Evolutionary conservation across 331 rosid species (phyloP).

Genomic region (Malus hybrid): DNA sequence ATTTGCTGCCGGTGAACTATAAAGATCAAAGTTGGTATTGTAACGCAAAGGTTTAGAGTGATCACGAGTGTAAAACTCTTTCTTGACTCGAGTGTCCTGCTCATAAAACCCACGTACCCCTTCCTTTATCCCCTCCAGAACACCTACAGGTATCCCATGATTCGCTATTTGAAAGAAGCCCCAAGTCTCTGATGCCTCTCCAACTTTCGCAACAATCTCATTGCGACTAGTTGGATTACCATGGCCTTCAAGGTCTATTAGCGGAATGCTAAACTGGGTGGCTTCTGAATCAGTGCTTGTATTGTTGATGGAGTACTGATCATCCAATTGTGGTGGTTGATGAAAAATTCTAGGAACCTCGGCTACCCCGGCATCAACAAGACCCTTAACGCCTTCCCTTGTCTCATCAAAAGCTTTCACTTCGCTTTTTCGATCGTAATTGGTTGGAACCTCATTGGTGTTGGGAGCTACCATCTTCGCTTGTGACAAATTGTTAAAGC

Average conservation of each 20-base stretch:
- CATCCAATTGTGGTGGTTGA: slow-evolving; percentile 15
- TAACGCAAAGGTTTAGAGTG: background rate
- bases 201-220: slow-evolving; percentile 22
- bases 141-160: too few species aligned
- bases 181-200: slow-evolving; percentile 25
- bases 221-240: slow-evolving; percentile 2
- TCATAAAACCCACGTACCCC: too few species aligned
- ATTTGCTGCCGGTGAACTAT: background rate
- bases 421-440: slow-evolving; percentile 24
- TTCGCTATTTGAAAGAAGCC: slow-evolving; percentile 26
- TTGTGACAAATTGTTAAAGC: too few species aligned
- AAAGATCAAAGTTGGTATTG: slow-evolving; percentile 2
- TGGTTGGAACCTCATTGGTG: background rate
- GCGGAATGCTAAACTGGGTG: slow-evolving; percentile 24
- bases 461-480: slow-evolving; percentile 10
- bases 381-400: slow-evolving; percentile 61
- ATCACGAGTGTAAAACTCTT: slow-evolving; percentile 17
- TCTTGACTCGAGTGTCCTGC: too few species aligned
- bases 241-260: slow-evolving; percentile 30
- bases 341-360: slow-evolving; percentile 41
- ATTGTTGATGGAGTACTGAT: background rate
- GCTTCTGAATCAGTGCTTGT: background rate
- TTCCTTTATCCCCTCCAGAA: too few species aligned
- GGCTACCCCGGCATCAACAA: slow-evolving; percentile 44
- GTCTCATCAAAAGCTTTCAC: slow-evolving; percentile 58